Conservation (phyloP, 73 alveolate genomes). For the Tetrahymena borealis region DNA sequence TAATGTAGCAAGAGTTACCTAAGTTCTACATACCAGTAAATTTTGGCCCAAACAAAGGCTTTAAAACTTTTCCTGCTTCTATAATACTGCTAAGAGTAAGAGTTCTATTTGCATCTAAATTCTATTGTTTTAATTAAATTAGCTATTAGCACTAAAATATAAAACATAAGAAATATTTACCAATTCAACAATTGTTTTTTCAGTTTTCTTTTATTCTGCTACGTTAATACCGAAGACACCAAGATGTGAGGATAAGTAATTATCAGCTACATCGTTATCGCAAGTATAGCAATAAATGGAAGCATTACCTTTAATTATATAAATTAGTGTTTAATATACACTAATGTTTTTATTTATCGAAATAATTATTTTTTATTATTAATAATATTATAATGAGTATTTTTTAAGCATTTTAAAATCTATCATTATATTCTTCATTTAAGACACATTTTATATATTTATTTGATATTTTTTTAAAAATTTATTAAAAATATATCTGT, state of each 20-base stretch:
- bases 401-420: not conserved
- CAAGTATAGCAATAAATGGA: slow-evolving; percentile 91
- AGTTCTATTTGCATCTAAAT: slow-evolving; percentile 82
- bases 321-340: too few relatives aligned
- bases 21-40: slow-evolving; percentile 96
- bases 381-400: not conserved
- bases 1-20: slow-evolving; percentile 99
- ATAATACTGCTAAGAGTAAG: slow-evolving; percentile 84
- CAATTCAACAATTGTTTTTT: slow-evolving; percentile 96
- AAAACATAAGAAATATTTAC: not conserved
- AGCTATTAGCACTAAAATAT: not conserved
- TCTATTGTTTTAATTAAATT: not conserved
- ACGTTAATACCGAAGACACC: slow-evolving; percentile 86
- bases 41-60: slow-evolving; percentile 97
- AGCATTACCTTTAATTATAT: slow-evolving; percentile 76
- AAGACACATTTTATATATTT: too few relatives aligned
- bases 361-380: too few relatives aligned
- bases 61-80: slow-evolving; percentile 93
- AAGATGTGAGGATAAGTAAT: slow-evolving; percentile 70
- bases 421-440: too few relatives aligned
- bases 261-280: slow-evolving; percentile 92
- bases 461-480: not conserved
- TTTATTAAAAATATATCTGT: not conserved
- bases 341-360: too few relatives aligned
- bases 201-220: slow-evolving; percentile 91